Evolutionary conservation across 148 eudicot species (phyloP), one percentile per base, ranked within the genome.

Genomic region (Camellia lanceoleosa): DNA sequence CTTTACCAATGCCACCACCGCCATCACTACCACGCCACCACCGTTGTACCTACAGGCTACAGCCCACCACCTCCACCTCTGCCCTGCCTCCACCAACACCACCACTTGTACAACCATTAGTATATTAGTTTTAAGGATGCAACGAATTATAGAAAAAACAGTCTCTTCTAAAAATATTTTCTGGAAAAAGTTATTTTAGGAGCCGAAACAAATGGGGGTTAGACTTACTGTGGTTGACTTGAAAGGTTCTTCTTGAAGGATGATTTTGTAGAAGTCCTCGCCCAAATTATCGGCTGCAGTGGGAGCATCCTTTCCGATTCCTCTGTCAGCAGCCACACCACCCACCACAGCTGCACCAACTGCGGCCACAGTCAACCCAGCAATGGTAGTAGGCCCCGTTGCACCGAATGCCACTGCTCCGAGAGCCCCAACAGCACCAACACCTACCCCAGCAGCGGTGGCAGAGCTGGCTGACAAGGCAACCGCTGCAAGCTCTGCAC

Each of bases 241-340:
- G 79, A 96, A 96, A 47, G 99, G 99, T 78, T 96, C 98, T 86
- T 93, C 97, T 79, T 93, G 88, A 46, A 95, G 89, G 30, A 96
- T 88, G 60, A 92, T 93, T 86, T 90, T 92, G 78, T 92, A 96
- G 71, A 96, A 96, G 74, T 96, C 99, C 78, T 91, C 92, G 2
- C 98, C 99, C 71, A 96, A 83, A 46, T 88, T 86, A 81, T 87
- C 78, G 5, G 91, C 99, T 2, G 98, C 99, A 5, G 92, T 87
- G 0, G 93, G 85, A 15, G 92, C 97, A 77, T 96, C 97, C 81
- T 87, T 92, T 43, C 91, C 97, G 44, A 85, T 79, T 49, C 88
- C 94, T 78, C 75, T 87, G 30, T 95, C 95, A 0, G 87, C 92
- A 23, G 88, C 93, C 74, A 90, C 76, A 4, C 97, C 97, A 11